Evolutionary conservation across 305 asterid species (phyloP).

Genomic region (Fraxinus paxiana): DNA sequence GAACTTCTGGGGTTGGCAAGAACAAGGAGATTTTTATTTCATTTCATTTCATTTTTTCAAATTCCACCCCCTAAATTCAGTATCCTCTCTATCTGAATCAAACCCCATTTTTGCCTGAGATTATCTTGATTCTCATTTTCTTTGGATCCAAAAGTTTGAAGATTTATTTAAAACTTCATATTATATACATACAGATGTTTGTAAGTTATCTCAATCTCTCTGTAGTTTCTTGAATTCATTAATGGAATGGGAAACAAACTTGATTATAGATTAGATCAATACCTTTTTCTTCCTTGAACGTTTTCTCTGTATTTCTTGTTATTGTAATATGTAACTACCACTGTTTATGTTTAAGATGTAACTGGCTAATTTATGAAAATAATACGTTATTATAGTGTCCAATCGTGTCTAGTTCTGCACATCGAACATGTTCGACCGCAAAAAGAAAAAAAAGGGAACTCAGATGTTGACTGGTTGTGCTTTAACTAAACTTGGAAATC

Average conservation of each 20-base stretch:
- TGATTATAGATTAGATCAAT: not conserved
- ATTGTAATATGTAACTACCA: not conserved
- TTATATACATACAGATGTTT: conserved; percentile 17
- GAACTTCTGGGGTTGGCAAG: conserved; percentile 34
- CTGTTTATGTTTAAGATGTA: not conserved
- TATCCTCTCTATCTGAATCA: not conserved
- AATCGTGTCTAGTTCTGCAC: not conserved
- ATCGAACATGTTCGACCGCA: not conserved
- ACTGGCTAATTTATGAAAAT: not conserved
- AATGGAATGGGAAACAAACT: not conserved
- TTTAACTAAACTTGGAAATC: conserved; percentile 24
- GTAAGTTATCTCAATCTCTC: conserved; percentile 24
- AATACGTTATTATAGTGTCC: not conserved
- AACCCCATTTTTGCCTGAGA: not conserved
- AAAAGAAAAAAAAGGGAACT: not conserved
- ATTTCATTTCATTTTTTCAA: not conserved
- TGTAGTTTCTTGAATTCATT: not conserved
- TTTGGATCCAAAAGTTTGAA: conserved; percentile 1
- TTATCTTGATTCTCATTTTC: conserved; percentile 11
- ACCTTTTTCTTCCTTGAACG: not conserved
- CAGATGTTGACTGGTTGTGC: conserved; percentile 35
- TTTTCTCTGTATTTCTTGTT: not conserved
- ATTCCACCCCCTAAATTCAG: not conserved
- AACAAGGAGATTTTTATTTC: conserved; percentile 21
- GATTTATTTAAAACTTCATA: conserved; percentile 4